Evolutionary conservation across 2,329 filamentous ascomycete species (phyloP), one percentile per base, ranked within the genome.

Genomic region (Lachnellula occidentalis): DNA sequence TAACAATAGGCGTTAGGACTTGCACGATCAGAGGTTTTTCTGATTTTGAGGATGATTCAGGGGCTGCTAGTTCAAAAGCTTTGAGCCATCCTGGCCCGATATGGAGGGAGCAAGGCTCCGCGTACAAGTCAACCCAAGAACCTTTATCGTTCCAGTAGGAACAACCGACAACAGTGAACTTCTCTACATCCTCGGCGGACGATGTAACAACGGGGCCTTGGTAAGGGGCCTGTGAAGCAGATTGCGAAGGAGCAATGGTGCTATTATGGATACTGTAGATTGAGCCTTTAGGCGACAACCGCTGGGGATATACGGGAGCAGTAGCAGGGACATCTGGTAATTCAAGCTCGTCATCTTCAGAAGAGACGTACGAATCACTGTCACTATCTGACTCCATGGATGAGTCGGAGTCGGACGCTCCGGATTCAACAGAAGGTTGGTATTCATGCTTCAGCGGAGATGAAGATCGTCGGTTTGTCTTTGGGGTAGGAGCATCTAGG

Each of bases 371-470:
- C 2, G 41, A 19, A 19, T 43, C 41, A 11, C 41, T 43, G 19
- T 22, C 41, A 11, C 41, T 43, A 19, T 43, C 41, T 12, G 41
- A 43, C 11, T 43, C 41, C 27, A 31, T 9, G 11, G 41, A 78
- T 8, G 61, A 61, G 24, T 72, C 70, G 12, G 68, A 70, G 7
- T 73, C 73, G 45, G 81, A 82, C 6, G 82, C 84, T 15, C 71
- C 74, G 0, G 82, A 85, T 0, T 80, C 83, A 47, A 85, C 82
- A 1, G 94, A 97, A 14, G 92, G 92, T 59, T 92, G 86, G 65
- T 96, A 99, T 72, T 99, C 92, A 68, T 97, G 92, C 74, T 99
- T 99, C 48, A 99, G 76, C 0, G 94, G 94, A 1, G 94, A 99
- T 0, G 94, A 97, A 1, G 85, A 87, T 17, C 91, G 83, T 45